These are phyloP conservation scores for Microcyclospora tardicrescens DNA, from an alignment of 2,329 filamentous ascomycete species.

Conservation along the genomic window DNA sequence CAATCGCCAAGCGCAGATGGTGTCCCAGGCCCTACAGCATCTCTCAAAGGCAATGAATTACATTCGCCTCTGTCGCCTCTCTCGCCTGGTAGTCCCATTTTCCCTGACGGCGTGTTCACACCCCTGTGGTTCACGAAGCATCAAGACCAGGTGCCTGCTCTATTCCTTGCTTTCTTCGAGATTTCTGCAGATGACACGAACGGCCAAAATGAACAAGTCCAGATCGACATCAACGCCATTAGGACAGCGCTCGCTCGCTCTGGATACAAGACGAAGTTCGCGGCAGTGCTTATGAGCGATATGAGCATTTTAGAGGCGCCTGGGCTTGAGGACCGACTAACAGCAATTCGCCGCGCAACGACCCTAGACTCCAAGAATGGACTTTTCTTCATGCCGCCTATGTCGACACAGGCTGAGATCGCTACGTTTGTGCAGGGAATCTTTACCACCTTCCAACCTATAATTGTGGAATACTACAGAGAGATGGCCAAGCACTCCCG, in stretches of 20 bases:
- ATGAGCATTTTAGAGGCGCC: constrained; percentile 45
- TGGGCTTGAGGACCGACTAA: constrained; percentile 61
- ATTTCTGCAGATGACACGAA: constrained; percentile 64
- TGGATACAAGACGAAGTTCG: constrained; percentile 64
- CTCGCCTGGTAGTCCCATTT: constrained; percentile 67
- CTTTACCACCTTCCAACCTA: constrained; percentile 57
- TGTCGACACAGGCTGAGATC: constrained; percentile 57
- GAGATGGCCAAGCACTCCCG: constrained; percentile 86
- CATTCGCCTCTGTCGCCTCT: constrained; percentile 89
- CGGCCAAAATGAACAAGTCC: constrained; percentile 74
- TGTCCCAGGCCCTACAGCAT: constrained; percentile 34
- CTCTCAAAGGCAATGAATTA: constrained; percentile 39
- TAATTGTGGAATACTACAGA: constrained; percentile 78
- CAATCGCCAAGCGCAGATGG: constrained; percentile 30
- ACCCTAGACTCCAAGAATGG: constrained; percentile 68
- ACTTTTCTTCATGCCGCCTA: constrained; percentile 68
- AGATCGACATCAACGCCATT: constrained; percentile 69
- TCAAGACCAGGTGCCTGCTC: constrained; percentile 67
- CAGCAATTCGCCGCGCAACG: constrained; percentile 65
- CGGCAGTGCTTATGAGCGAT: constrained; percentile 66
- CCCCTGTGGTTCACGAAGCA: constrained; percentile 79
- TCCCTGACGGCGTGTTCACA: constrained; percentile 79
- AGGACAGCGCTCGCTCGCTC: constrained; percentile 56
- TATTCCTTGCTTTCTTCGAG: constrained; percentile 68
- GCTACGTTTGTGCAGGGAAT: constrained; percentile 61